Percentiles rank a stretch among this genome's conserved stretches.
Evolutionary conservation across 1,139 yeast genomes (phyloP).

Genomic region (Lodderomyces oxycetoniae): DNA sequence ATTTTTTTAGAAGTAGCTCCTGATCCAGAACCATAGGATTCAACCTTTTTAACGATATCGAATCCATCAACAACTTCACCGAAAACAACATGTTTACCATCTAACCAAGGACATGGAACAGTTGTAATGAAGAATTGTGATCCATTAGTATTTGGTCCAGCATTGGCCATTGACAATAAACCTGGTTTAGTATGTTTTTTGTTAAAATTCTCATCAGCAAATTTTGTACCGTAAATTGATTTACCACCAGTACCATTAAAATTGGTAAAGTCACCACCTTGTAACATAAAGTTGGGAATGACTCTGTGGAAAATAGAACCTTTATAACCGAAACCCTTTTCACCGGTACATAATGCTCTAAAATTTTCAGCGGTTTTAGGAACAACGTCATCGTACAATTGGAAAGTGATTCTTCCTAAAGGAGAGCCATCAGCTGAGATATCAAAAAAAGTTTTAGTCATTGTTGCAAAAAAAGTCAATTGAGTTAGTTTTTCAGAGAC

Average conservation of each 20-base stretch:
- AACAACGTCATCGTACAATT: constrained; percentile 87
- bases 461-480: constrained; percentile 15
- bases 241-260: constrained; percentile 98
- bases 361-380: constrained; percentile 99
- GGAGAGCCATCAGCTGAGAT: constrained; percentile 58
- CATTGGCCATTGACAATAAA: constrained; percentile 97
- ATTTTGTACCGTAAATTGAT: constrained; percentile 94
- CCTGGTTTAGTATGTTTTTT: constrained; percentile 89
- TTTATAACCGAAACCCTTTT: constrained; percentile 94
- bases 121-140: constrained; percentile 99
- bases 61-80: constrained; percentile 93
- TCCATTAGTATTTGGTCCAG: constrained; percentile 99
- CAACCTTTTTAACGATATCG: constrained; percentile 90
- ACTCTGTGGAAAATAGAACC: constrained; percentile 96
- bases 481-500: not conserved
- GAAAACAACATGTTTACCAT: constrained; percentile 97
- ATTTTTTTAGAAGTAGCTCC: constrained; percentile 82
- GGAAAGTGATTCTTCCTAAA: constrained; percentile 33
- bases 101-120: constrained; percentile 93
- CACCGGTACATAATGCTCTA: constrained; percentile 96
- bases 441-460: constrained; percentile 73
- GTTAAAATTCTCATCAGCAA: constrained; percentile 91
- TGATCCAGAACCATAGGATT: constrained; percentile 73
- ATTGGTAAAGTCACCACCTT: constrained; percentile 98
- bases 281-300: constrained; percentile 97